Evolutionary conservation across 208 protist genomes (phyloP), one percentile per base, ranked within the genome.

Genomic region (Wallacemonas sp.): DNA sequence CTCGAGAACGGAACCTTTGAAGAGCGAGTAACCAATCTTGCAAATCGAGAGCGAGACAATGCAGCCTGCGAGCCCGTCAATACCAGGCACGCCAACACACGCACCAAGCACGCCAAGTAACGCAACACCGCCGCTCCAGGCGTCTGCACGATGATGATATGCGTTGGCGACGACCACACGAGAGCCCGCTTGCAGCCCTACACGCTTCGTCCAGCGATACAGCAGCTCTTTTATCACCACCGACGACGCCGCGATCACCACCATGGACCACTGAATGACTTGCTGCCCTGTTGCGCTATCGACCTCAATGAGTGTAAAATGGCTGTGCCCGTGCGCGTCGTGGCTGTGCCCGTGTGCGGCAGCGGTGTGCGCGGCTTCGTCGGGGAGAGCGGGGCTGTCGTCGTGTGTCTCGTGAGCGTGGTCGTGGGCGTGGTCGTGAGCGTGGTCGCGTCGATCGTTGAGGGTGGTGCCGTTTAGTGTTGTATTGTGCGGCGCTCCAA

Each of bases 101-200:
- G 90, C 86, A 9, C 86, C 90, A 1, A 70, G 72, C 11, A 94
- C 90, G 31, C 90, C 90, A 21, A 96, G 41, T 26, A 96, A 79
- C 47, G 87, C 87, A 12, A 96, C 81, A 15, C 70, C 82, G n/a
- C 83, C 86, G 55, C 80, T 91, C 87, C 90, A 96, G 21, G 90
- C 90, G 66, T 96, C 90, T 1, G 87, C 90, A 19, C 90, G 86
- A 70, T 96, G 90, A 53, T 96, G 90, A 47, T 88, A 96, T 1
- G 90, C 90, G 66, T 96, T 96, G 17, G 90, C 90, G 22, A 96
- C 77, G 2, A 94, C 85, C 44, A 96, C 90, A 0, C 87, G 84
- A 17, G 90, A 96, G 1, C 83, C 81, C 5, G 90, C 90, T 1
- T 66, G 72, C 68, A 78, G 53, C 1, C 90, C 90, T 1, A 96